Percentiles rank a stretch among this genome's conserved stretches.
Conservation (phyloP, 2,329 filamentous ascomycete species). For the Colletotrichum filicis region DNA sequence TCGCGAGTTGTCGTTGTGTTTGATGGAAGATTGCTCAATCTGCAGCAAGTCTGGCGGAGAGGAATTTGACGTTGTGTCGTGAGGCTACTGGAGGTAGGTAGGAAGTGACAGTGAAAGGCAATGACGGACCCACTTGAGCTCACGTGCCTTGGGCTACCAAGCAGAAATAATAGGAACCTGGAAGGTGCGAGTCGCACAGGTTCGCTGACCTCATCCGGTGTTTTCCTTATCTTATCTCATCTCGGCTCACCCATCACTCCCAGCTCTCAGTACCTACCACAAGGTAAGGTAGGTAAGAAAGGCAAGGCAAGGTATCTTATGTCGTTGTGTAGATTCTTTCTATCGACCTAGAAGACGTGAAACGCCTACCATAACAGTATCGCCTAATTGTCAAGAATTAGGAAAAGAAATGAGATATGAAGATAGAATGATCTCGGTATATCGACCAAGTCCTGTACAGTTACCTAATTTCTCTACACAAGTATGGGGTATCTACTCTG, state of each 20-base stretch:
- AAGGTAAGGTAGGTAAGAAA: too few relatives aligned
- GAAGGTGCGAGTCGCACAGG: neutral
- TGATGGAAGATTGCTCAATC: neutral
- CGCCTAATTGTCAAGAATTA: too few relatives aligned
- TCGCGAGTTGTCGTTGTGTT: neutral
- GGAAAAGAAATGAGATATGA: too few relatives aligned
- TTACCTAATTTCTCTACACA: too few relatives aligned
- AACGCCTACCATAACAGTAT: too few relatives aligned
- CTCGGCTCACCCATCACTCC: neutral
- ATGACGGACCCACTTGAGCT: slow-evolving; percentile 3
- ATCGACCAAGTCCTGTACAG: too few relatives aligned
- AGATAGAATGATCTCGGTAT: too few relatives aligned
- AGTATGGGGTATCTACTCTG: too few relatives aligned
- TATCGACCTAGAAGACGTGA: neutral
- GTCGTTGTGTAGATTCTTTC: neutral
- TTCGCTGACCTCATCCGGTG: neutral
- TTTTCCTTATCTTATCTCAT: neutral
- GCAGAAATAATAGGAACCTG: neutral
- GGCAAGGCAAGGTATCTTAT: neutral
- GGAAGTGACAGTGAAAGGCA: slow-evolving; percentile 9
- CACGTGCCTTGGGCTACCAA: slow-evolving; percentile 18
- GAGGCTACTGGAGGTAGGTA: neutral
- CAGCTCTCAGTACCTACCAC: too few relatives aligned
- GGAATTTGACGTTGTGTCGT: neutral
- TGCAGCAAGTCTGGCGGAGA: neutral